phyloP scores from a whole-genome alignment of 306 rosid genomes.

The Malus sylvestris region DNA sequence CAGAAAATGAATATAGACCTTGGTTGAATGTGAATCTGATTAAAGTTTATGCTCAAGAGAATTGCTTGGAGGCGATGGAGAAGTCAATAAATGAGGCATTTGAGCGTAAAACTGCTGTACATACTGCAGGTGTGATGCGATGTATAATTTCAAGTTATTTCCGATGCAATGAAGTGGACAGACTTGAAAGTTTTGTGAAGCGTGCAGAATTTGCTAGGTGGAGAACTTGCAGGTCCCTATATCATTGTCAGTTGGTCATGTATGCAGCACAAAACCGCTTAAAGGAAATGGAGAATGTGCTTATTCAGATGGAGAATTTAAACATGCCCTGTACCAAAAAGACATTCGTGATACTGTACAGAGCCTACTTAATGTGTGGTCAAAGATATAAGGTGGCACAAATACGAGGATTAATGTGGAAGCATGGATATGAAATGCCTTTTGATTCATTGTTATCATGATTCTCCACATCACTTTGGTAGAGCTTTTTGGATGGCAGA shows the following conservation, averaged over 20 bases:
- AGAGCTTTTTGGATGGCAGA: slow-evolving; percentile 14
- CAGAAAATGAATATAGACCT: slow-evolving; percentile 53
- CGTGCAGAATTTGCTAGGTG: slow-evolving; percentile 62
- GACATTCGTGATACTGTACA: slow-evolving; percentile 64
- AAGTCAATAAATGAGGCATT: slow-evolving; percentile 63
- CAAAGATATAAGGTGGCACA: slow-evolving; percentile 47
- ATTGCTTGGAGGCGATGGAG: slow-evolving; percentile 63
- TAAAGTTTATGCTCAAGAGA: slow-evolving; percentile 55
- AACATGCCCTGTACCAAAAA: slow-evolving; percentile 27
- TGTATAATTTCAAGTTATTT: slow-evolving; percentile 53
- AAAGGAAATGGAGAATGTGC: slow-evolving; percentile 54
- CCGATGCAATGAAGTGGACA: slow-evolving; percentile 54
- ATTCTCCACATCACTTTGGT: slow-evolving; percentile 11
- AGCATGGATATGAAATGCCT: slow-evolving; percentile 64
- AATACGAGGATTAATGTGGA: slow-evolving; percentile 60
- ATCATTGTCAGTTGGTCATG: slow-evolving; percentile 80
- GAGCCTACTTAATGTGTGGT: slow-evolving; percentile 40
- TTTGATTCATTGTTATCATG: slow-evolving; percentile 30
- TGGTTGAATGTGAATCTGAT: slow-evolving; percentile 75
- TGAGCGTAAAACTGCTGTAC: slow-evolving; percentile 36
- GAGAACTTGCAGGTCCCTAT: slow-evolving; percentile 57
- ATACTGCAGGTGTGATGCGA: slow-evolving; percentile 26
- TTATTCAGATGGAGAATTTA: slow-evolving; percentile 50
- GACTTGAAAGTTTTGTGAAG: slow-evolving; percentile 44
- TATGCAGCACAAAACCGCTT: slow-evolving; percentile 48